These are phyloP conservation scores for Jacaranda mimosifolia DNA, from an alignment of 257 asterid species.

Conservation along the genomic window DNA sequence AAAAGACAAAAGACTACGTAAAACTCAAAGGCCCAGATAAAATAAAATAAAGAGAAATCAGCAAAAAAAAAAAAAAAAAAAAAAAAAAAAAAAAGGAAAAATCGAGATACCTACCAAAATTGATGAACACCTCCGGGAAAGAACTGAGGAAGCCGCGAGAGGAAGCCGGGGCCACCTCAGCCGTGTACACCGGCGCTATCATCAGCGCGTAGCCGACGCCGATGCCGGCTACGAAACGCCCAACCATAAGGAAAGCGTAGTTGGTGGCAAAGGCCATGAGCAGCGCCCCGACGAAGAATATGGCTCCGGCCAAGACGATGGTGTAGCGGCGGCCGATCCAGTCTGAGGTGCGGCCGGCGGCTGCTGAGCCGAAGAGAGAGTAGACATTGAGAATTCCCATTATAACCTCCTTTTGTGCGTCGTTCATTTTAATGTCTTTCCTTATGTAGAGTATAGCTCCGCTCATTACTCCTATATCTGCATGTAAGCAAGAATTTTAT, in stretches of 20 bases:
- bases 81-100: background rate
- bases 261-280: conserved; percentile 88
- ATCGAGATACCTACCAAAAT: conserved; percentile 54
- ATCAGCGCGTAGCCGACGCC: conserved; percentile 95
- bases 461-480: conserved; percentile 97
- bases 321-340: conserved; percentile 90
- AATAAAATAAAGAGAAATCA: background rate
- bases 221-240: conserved; percentile 84
- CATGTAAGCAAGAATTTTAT: conserved; percentile 27
- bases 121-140: conserved; percentile 94
- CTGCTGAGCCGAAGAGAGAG: conserved; percentile 82
- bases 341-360: conserved; percentile 91
- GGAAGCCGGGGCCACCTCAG: conserved; percentile 93
- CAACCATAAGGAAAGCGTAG: conserved; percentile 84
- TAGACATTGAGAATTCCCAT: conserved; percentile 75
- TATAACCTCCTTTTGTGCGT: conserved; percentile 60
- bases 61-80: background rate
- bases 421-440: conserved; percentile 44
- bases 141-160: conserved; percentile 89
- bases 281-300: conserved; percentile 84
- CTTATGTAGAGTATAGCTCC: conserved; percentile 80
- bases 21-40: conserved; percentile 1
- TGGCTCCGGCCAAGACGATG: conserved; percentile 77
- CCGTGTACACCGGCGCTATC: conserved; percentile 96
- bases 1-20: conserved; percentile 19